Percentiles rank a stretch among this genome's conserved stretches.
Conservation (phyloP, 1,284 basidiomycete species). For the Retiboletus fuscus region DNA sequence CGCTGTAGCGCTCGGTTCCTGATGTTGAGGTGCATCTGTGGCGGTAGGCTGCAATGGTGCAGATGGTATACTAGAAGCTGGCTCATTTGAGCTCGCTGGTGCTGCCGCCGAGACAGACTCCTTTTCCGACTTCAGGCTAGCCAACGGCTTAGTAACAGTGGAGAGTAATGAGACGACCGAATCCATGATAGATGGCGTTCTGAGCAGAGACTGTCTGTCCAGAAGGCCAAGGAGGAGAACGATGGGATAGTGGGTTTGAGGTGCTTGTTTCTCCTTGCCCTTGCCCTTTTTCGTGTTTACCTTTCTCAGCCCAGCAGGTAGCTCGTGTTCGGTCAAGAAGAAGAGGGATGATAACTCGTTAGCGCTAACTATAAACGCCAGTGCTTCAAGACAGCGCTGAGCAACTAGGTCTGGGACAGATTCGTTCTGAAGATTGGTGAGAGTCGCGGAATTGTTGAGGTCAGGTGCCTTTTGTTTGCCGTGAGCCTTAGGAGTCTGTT, state of each 20-base stretch:
- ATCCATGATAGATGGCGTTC: conserved; percentile 91
- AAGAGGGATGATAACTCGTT: conserved; percentile 89
- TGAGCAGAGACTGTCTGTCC: conserved; percentile 85
- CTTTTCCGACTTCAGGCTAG: conserved; percentile 68
- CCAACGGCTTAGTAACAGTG: conserved; percentile 85
- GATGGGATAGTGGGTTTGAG: conserved; percentile 90
- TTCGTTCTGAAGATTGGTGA: conserved; percentile 80
- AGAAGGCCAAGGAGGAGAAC: conserved; percentile 88
- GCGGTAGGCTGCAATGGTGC: conserved; percentile 23
- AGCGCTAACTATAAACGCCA: conserved; percentile 85
- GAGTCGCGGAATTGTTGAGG: conserved; percentile 62
- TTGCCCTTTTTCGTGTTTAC: conserved; percentile 85
- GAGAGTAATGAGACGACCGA: conserved; percentile 88
- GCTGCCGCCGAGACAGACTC: conserved; percentile 44
- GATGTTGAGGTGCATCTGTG: conserved; percentile 25
- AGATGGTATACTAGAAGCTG: conserved; percentile 24
- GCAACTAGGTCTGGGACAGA: conserved; percentile 91
- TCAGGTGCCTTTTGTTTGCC: conserved; percentile 77
- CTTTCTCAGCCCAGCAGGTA: conserved; percentile 80
- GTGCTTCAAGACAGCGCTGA: conserved; percentile 90
- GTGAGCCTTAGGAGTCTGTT: conserved; percentile 72
- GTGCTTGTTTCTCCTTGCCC: conserved; percentile 87
- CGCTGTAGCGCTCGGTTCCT: conserved; percentile 30
- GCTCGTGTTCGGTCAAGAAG: conserved; percentile 94
- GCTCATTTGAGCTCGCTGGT: conserved; percentile 36